Base-by-base conservation (phyloP, 768 basidiomycete genomes). In the Pleurotus salmoneostramineus region DNA sequence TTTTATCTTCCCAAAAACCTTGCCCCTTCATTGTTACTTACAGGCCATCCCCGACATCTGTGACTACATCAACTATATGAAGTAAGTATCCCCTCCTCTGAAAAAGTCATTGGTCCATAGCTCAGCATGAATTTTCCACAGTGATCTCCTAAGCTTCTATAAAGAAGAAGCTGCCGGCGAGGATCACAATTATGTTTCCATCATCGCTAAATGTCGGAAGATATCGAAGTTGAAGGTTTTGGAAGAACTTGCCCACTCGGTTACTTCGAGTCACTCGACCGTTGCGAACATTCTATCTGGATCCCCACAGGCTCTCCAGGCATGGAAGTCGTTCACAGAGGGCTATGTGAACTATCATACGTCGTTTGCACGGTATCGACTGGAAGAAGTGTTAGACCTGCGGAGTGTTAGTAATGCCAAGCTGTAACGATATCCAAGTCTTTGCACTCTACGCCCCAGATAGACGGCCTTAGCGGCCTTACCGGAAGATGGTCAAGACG, bases 101-200 rank as follows among this genome's bases (percentile, higher is more conserved):
- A 33, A 1, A 6, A 44, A 5, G 4, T 14, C 3, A 10, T 37
- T 27, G 2, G 7, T 6, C 37, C n/a, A 32, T 33, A 40, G 7
- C 8, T 56, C 8, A 35, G 31, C 34, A 6, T n/a, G 5, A 5
- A 31, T 15, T 12, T 7, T 27, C 6, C 11, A 14, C 14, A 57
- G 47, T 48, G 56, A 57, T 12, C 32, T 46, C 0, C 56, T 57
- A 15, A 47, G 45, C 34, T 57, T 57, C 35, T 57, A 57, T 12
- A 57, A 57, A 27, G 56, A 57, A 57, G 56, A 57, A 21, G 15
- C 8, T 8, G 46, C 12, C 14, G 56, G 56, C 45, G 56, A 57
- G 33, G 33, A 49, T 14, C 1, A 47, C 17, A 57, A 57, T 34
- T 57, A 48, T 17, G 43, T 57, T 2, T 49, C 45, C 15, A 36